These are phyloP conservation scores for Microbotryomycetes sp. DNA, from an alignment of 1,284 basidiomycete genomes.

Conservation along the genomic window DNA sequence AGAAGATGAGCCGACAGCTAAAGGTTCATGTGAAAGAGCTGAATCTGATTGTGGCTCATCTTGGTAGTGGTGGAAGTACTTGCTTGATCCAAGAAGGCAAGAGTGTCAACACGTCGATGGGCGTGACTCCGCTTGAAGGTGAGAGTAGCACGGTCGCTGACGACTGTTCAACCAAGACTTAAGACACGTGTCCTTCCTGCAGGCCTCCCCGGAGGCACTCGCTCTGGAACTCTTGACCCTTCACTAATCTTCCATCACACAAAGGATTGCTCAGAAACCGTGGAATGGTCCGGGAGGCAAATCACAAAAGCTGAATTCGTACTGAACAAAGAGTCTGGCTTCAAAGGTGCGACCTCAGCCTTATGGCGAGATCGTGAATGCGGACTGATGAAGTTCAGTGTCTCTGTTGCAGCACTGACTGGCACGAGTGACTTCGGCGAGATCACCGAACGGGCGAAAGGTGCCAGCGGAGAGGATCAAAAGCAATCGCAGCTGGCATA, in stretches of 20 bases:
- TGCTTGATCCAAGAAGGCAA: constrained; percentile 64
- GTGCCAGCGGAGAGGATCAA: constrained; percentile 5
- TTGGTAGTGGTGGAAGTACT: constrained; percentile 76
- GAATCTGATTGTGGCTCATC: constrained; percentile 71
- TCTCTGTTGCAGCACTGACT: constrained; percentile 51
- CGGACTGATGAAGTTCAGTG: background rate
- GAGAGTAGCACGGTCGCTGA: constrained; percentile 2
- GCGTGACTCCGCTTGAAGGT: constrained; percentile 64
- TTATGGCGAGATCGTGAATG: background rate
- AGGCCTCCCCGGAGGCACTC: constrained; percentile 76
- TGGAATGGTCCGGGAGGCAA: constrained; percentile 51
- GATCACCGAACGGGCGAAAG: constrained; percentile 47
- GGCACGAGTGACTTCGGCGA: constrained; percentile 69
- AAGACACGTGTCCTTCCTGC: constrained; percentile 10
- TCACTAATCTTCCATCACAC: constrained; percentile 80
- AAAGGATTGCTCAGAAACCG: constrained; percentile 50
- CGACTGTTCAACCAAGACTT: background rate
- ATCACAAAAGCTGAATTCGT: constrained; percentile 70
- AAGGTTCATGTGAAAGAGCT: constrained; percentile 49
- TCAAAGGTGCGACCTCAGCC: constrained; percentile 43
- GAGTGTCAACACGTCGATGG: constrained; percentile 71
- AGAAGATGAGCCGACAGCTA: constrained; percentile 55
- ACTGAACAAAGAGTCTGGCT: constrained; percentile 54
- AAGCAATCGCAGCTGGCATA: constrained; percentile 44
- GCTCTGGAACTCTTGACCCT: constrained; percentile 72